These are phyloP conservation scores for Aureobasidium sp. DNA, from an alignment of 2,329 filamentous ascomycete species.

Conservation along the genomic window DNA sequence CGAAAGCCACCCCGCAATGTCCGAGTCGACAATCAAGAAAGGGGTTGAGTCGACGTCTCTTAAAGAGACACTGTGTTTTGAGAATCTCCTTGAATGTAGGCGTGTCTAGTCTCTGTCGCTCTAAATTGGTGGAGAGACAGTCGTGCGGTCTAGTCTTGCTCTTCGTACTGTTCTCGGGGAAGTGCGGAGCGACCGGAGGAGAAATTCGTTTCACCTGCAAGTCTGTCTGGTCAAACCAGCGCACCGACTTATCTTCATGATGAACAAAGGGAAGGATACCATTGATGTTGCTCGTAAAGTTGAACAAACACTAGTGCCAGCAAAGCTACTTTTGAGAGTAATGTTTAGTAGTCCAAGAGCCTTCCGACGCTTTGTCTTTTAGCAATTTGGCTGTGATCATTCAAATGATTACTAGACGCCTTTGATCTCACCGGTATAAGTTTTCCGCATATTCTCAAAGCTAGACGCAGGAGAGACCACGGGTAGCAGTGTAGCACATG, in stretches of 20 bases:
- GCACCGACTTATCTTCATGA: not conserved
- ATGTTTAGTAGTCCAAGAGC: too few relatives aligned
- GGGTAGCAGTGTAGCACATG: too few relatives aligned
- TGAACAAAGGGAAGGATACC: too few relatives aligned
- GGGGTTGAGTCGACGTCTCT: not conserved
- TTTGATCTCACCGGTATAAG: too few relatives aligned
- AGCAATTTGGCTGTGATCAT: too few relatives aligned
- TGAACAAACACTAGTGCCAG: too few relatives aligned
- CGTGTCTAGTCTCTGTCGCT: not conserved
- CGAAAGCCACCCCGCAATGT: not conserved
- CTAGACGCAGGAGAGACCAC: too few relatives aligned
- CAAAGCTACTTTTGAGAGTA: too few relatives aligned
- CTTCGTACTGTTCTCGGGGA: not conserved
- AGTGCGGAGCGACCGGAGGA: not conserved
- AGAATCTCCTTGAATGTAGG: not conserved
- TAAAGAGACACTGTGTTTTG: not conserved
- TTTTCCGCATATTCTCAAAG: too few relatives aligned
- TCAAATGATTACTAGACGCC: too few relatives aligned
- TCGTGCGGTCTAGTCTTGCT: not conserved
- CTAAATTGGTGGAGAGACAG: not conserved
- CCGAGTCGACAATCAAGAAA: not conserved
- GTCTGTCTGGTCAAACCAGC: not conserved
- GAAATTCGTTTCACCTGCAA: not conserved
- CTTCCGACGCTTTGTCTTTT: too few relatives aligned
- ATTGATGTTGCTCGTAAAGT: too few relatives aligned